phyloP scores from a whole-genome alignment of 1,284 basidiomycete species.

The Trichosporon ovoides region DNA sequence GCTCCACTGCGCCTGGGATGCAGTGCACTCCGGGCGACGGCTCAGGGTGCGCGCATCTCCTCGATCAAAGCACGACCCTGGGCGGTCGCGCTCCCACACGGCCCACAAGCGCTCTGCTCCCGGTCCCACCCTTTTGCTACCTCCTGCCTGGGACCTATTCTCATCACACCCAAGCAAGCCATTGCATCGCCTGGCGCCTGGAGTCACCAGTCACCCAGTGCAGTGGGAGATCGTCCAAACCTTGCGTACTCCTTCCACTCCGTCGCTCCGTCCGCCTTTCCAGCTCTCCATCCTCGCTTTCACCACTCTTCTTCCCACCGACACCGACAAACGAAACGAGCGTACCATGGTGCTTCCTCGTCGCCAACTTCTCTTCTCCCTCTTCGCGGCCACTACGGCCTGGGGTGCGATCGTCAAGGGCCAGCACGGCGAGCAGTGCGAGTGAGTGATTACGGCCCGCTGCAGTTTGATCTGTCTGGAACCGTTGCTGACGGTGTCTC shows the following conservation, averaged over 20 bases:
- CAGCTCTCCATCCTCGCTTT: not conserved
- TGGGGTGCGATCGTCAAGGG: slow-evolving; percentile 3
- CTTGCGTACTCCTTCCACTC: no score
- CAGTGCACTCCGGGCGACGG: no score
- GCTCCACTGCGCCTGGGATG: no score
- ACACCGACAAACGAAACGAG: not conserved
- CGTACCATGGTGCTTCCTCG: slow-evolving; percentile 10
- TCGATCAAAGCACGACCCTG: no score
- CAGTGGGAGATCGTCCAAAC: no score
- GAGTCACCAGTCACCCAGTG: no score
- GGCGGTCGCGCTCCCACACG: not conserved
- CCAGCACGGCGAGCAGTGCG: slow-evolving; percentile 8
- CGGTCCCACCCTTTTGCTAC: no score
- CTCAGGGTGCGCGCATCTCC: no score
- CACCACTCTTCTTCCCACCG: not conserved
- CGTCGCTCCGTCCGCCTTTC: not conserved
- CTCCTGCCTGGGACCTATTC: not conserved
- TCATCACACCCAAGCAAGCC: not conserved
- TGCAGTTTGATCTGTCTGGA: no score
- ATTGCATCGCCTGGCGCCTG: not conserved
- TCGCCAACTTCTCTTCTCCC: slow-evolving; percentile 3
- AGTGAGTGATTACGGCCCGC: slow-evolving; percentile 1
- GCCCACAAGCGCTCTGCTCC: not conserved
- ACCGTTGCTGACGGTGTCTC: not conserved
- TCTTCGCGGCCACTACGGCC: not conserved